A percentile compares a stretch with the other conserved stretches of the same genome.
These are phyloP conservation scores for Bocquillonia castaneifolia DNA, from an alignment of 441 rosid genomes.

Conservation along the genomic window DNA sequence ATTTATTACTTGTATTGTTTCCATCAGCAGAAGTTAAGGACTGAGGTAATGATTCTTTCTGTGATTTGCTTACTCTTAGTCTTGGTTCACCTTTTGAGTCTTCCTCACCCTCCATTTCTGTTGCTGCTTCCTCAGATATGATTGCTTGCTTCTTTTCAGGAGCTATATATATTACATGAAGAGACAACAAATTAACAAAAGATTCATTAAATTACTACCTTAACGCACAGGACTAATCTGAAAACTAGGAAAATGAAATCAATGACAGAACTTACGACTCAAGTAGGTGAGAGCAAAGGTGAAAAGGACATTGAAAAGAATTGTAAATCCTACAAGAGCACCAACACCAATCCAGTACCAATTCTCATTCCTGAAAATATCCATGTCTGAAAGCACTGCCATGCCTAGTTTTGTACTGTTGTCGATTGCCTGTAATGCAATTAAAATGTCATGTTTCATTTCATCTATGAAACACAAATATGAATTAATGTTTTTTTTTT, in stretches of 20 bases:
- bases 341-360: slow-evolving; percentile 86
- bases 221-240: slow-evolving; percentile 6
- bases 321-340: slow-evolving; percentile 50
- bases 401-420: slow-evolving; percentile 37
- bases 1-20: slow-evolving; percentile 46
- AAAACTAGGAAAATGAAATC: background rate
- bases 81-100: slow-evolving; percentile 31
- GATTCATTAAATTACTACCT: background rate
- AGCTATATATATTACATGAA: slow-evolving; percentile 41
- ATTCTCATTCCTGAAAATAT: slow-evolving; percentile 36
- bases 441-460: background rate
- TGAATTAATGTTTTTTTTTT: background rate
- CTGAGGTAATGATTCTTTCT: slow-evolving; percentile 26
- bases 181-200: slow-evolving; percentile 1
- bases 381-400: slow-evolving; percentile 46
- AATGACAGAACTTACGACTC: slow-evolving; percentile 49
- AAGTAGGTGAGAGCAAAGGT: slow-evolving; percentile 59
- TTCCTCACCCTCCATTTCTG: slow-evolving; percentile 34
- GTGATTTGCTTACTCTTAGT: slow-evolving; percentile 26
- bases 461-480: slow-evolving; percentile 35
- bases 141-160: slow-evolving; percentile 63
- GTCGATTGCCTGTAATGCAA: slow-evolving; percentile 43
- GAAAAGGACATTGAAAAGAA: slow-evolving; percentile 64
- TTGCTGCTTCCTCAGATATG: slow-evolving; percentile 49
- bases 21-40: slow-evolving; percentile 41